phyloP scores from a whole-genome alignment of 2,329 filamentous ascomycete genomes.

The Penicillium digitatum region DNA sequence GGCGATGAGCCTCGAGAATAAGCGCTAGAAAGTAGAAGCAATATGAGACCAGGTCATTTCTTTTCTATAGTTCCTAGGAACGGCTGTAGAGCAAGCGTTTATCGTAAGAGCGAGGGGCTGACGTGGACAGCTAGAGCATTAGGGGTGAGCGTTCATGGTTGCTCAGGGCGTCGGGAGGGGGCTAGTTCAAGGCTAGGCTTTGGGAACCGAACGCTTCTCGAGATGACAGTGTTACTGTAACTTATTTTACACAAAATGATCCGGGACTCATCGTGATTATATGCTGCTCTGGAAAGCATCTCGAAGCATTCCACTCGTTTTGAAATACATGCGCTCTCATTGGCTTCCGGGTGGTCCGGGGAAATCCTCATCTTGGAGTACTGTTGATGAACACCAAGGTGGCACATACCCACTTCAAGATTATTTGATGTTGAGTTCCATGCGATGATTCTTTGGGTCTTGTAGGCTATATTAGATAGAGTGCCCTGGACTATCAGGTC shows the following conservation, averaged over 20 bases:
- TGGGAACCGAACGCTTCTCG: too few relatives aligned
- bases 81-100: too few relatives aligned
- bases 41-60: too few relatives aligned
- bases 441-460: background rate
- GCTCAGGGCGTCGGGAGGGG: too few relatives aligned
- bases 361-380: constrained; percentile 3
- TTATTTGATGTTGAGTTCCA: background rate
- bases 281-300: background rate
- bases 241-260: background rate
- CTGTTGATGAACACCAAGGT: background rate
- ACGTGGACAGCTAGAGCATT: too few relatives aligned
- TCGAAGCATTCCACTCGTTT: constrained; percentile 18
- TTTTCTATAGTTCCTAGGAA: too few relatives aligned
- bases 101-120: too few relatives aligned
- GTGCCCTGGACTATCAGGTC: background rate
- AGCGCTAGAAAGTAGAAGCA: too few relatives aligned
- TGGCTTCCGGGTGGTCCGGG: constrained; percentile 17
- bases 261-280: background rate
- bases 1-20: too few relatives aligned
- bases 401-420: background rate
- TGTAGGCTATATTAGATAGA: background rate
- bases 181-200: too few relatives aligned
- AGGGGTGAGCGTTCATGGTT: too few relatives aligned
- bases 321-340: constrained; percentile 30
- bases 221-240: background rate